Conservation (phyloP, 257 asterid species). For the Solanum pinnatisectum region DNA sequence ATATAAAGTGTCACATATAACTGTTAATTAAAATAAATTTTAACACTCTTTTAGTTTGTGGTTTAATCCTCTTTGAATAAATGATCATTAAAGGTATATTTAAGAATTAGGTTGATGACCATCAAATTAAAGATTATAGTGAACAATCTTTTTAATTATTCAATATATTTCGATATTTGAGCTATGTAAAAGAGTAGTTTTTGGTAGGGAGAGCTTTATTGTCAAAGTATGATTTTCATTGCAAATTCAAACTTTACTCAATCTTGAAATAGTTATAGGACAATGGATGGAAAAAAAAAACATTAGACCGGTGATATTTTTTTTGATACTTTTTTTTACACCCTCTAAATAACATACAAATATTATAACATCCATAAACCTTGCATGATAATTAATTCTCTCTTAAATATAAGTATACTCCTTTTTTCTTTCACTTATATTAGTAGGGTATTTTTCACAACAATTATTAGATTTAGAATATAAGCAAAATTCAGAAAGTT, state of each 20-base stretch:
- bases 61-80: not conserved
- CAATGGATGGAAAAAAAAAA: not conserved
- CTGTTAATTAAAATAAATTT: not conserved
- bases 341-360: not conserved
- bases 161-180: accelerated
- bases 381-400: not conserved
- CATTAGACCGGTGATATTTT: not conserved
- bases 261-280: not conserved
- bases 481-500: not conserved
- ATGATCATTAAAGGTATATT: not conserved
- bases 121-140: not conserved
- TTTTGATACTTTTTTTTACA: not conserved
- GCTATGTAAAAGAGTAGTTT: not conserved
- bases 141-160: not conserved
- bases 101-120: not conserved
- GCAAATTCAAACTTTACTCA: not conserved
- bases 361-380: not conserved
- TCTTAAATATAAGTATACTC: not conserved
- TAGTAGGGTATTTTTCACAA: not conserved
- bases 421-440: not conserved
- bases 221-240: not conserved
- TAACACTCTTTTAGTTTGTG: too few relatives aligned
- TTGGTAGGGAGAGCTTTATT: not conserved
- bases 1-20: not conserved
- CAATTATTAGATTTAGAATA: not conserved